Base-by-base conservation (phyloP, 2,329 filamentous ascomycete species). In the Fusarium sp. region DNA sequence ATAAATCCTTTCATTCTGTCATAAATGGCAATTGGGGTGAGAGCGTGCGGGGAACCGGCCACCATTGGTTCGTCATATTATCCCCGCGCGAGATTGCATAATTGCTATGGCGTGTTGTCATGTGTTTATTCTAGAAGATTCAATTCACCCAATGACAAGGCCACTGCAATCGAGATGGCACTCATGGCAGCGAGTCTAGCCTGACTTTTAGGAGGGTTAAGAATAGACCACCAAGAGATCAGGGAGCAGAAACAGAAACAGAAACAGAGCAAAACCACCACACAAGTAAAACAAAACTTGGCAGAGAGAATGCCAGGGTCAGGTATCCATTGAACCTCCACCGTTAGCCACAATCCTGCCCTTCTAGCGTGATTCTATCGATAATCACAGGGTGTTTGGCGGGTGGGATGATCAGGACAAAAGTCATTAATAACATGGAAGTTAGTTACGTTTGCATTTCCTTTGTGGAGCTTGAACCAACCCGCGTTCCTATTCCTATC, bases 31-130 rank as follows among this genome's bases (percentile, higher is more conserved):
- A 68, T 68, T 63, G 57, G 57, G 41, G 57, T 68, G 66, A 63
- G 66, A 63, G 52, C 41, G 62, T 69, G 66, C 66, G 67, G 66
- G 66, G 66, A 68, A 63, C 16, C 33, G 12, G 49, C 20, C 16
- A 55, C 42, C 10, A 68, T 67, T 67, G 48, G 62, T 29, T 47
- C n/a, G 31, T 55, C 31, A 61, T 18, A 41, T 28, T 42, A 26
- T 48, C 23, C 43, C 44, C 46, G 39, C 65, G 44, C 26, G 18
- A 26, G n/a, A 47, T 57, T 41, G 41, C 35, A 44, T 47, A 37
- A 53, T 29, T 42, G 24, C 20, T 23, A 44, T 53, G 37, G 26
- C 26, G 37, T 44, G 49, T 42, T 52, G 18, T 10, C 13, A 41
- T 20, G 31, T n/a, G 47, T 23, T 46, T 41, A 33, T 24, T 16